Evolutionary conservation across 164 flowering plant genomes (phyloP).

Genomic region (Vitis riparia): DNA sequence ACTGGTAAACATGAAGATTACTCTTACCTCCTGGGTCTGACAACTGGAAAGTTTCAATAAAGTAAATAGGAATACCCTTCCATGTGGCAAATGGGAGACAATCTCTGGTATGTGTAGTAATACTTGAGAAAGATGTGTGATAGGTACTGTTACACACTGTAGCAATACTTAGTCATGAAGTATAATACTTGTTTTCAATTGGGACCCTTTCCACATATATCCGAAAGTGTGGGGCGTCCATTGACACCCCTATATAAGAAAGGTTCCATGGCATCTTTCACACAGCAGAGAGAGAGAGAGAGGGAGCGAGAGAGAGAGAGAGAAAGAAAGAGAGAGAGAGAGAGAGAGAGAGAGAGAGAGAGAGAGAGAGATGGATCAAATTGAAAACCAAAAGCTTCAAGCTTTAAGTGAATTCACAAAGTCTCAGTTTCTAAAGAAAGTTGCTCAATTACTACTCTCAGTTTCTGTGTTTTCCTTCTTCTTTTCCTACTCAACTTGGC

Average conservation of each 20-base stretch:
- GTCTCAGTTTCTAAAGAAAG: conserved; percentile 16
- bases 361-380: conserved; percentile 12
- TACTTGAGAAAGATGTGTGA: too few relatives aligned
- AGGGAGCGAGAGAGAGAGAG: neutral
- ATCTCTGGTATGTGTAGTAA: too few relatives aligned
- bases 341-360: too few relatives aligned
- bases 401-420: conserved; percentile 6
- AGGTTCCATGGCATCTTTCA: neutral
- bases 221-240: too few relatives aligned
- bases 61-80: too few relatives aligned
- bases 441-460: conserved; percentile 24
- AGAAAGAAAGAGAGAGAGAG: neutral
- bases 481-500: conserved; percentile 17
- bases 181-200: too few relatives aligned
- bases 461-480: conserved; percentile 27
- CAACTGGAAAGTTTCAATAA: conserved; percentile 5
- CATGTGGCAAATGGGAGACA: too few relatives aligned
- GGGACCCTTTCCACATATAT: too few relatives aligned
- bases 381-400: neutral
- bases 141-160: too few relatives aligned
- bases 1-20: conserved; percentile 5
- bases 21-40: conserved; percentile 1
- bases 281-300: neutral
- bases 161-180: too few relatives aligned
- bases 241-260: neutral